Evolutionary conservation across 306 rosid genomes (phyloP), one percentile per base, ranked within the genome.

Genomic region (Echinosophora koreensis): DNA sequence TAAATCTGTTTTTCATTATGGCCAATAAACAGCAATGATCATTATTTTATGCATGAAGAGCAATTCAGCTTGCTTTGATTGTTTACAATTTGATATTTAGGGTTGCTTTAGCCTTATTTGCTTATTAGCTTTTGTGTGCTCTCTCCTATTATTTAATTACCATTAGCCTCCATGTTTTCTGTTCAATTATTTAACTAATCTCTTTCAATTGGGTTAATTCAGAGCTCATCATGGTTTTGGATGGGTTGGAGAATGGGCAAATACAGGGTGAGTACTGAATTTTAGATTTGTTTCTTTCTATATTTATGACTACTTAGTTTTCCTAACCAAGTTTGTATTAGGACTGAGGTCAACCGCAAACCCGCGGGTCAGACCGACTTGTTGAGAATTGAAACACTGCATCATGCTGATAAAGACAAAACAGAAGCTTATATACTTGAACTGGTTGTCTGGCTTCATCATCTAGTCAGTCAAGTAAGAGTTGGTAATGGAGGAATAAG

Each of bases 171-270:
- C 30, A 14, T 17, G 46, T 32, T 34, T 74, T 56, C 63, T 78
- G 15, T 51, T 80, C 73, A 55, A 17, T 58, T 64, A 50, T 76
- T 77, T 81, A 77, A 72, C 77, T 16, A 2, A 2, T 66, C 50
- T 63, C 13, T 52, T 67, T 76, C 59, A 47, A 55, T 74, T 77
- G 71, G 76, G 13, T 84, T 57, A 17, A 74, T 65, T 12, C 80
- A 93, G 99, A 84, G 99, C 98, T 89, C 99, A 93, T 86, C 97
- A 96, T 83, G 94, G 98, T 82, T 93, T 89, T 64, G 99, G 99
- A 62, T 96, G 98, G 98, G 99, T 96, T 54, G 99, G 98, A 87
- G 99, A 93, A 86, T 96, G 97, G 99, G 99, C 98, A 39, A 96
- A 92, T 80, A 88, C 98, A 41, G 99, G 98, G 99, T 96, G 72